Conservation (phyloP, 805 yeast genomes). For the Candida schatavii region DNA sequence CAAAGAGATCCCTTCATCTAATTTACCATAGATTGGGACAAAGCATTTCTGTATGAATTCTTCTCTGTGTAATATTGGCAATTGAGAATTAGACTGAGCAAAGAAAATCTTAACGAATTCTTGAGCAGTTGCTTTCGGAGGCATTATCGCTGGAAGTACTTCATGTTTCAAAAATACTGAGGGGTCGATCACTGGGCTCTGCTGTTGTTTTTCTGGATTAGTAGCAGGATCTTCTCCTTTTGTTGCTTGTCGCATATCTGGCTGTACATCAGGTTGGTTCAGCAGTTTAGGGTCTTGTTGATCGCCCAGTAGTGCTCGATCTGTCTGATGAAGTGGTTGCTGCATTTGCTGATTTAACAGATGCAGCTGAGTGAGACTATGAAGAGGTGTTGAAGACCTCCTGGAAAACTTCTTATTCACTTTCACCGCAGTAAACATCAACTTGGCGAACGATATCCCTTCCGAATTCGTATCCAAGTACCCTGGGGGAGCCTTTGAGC, state of each 20-base stretch:
- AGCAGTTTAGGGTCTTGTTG: background rate
- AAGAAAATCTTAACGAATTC: slow-evolving; percentile 63
- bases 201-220: slow-evolving; percentile 10
- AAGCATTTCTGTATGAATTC: slow-evolving; percentile 64
- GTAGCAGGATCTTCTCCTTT: slow-evolving; percentile 18
- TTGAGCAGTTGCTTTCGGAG: slow-evolving; percentile 70
- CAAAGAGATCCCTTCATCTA: slow-evolving; percentile 50
- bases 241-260: slow-evolving; percentile 9
- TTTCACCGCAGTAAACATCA: slow-evolving; percentile 76
- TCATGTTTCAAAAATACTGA: slow-evolving; percentile 3
- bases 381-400: slow-evolving; percentile 10
- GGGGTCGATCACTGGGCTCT: slow-evolving; percentile 3
- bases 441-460: slow-evolving; percentile 66
- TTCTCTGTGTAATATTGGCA: slow-evolving; percentile 83
- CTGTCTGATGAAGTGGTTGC: background rate
- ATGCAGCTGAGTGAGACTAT: too few species aligned
- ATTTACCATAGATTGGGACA: slow-evolving; percentile 75
- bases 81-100: slow-evolving; percentile 76
- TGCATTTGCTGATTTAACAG: background rate
- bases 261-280: background rate
- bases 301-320: background rate
- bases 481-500: slow-evolving; percentile 5
- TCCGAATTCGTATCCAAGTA: background rate
- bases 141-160: slow-evolving; percentile 50
- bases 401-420: slow-evolving; percentile 29